Evolutionary conservation across 192 early-diverging fungal genomes (phyloP).

Genomic region (Phlyctochytrium planicorne): DNA sequence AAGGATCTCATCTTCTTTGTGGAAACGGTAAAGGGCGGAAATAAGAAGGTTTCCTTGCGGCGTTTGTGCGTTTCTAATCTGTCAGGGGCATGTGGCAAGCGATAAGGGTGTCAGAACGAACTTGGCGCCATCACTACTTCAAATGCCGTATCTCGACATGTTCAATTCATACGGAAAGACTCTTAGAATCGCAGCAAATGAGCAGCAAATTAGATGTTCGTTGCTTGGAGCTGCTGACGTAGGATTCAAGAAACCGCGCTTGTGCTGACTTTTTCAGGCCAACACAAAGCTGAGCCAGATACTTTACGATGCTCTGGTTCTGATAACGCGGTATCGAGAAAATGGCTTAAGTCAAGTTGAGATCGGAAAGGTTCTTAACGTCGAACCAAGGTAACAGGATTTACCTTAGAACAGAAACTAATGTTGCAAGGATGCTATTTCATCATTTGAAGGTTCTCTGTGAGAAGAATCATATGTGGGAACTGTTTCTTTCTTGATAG

Average conservation of each 20-base stretch:
- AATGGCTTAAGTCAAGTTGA: slow-evolving; percentile 58
- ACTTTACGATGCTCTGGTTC: slow-evolving; percentile 35
- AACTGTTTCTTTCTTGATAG: slow-evolving; percentile 7
- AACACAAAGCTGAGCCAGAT: slow-evolving; percentile 22
- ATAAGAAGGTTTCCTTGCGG: too few relatives aligned
- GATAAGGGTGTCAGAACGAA: too few relatives aligned
- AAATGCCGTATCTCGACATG: not conserved
- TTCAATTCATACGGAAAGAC: not conserved
- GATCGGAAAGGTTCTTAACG: slow-evolving; percentile 47
- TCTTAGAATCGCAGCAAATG: not conserved
- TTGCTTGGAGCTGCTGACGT: not conserved
- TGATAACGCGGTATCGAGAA: slow-evolving; percentile 45
- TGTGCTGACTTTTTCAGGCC: not conserved
- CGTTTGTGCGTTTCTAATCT: too few relatives aligned
- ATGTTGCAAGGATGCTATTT: slow-evolving; percentile 38
- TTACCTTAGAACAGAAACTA: slow-evolving; percentile 2
- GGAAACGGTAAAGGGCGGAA: not conserved
- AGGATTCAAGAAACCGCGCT: not conserved
- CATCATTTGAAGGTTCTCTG: slow-evolving; percentile 60
- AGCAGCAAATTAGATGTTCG: not conserved
- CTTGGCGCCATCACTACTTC: not conserved
- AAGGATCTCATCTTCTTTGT: not conserved
- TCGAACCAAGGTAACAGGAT: slow-evolving; percentile 61
- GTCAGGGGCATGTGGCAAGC: too few relatives aligned
- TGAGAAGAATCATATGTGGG: slow-evolving; percentile 49